Evolutionary conservation across 2,329 filamentous ascomycete species (phyloP), one percentile per base, ranked within the genome.

Genomic region (Gyromitra esculenta): DNA sequence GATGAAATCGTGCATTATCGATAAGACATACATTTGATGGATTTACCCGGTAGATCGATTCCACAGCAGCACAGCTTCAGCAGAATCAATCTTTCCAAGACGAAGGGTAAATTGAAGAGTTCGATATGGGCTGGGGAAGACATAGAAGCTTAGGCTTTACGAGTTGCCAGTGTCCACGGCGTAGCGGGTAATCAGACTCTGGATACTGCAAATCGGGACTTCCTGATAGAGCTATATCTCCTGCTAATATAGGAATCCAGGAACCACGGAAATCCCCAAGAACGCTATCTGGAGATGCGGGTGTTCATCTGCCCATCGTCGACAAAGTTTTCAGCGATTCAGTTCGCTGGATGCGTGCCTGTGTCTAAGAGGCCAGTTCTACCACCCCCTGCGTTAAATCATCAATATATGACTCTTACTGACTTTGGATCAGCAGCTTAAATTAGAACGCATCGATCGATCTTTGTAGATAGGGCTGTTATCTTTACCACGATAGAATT

Each of bases 1-100:
- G 54, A 57, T 31, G 50, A 54, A 54, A 54, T 25, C 18, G 25
- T 54, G 54, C 54, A 57, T 57, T 37, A 18, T 37, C 54, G 54
- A 37, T 37, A 39, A 35, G 54, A 39, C n/a, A 31, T 57, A n/a
- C 31, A 31, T 31, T 31, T 31, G 31, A 57, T 57, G 31, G 9
- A 57, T 57, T 57, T 57, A 57, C 37, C 54, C 54, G 54, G 54
- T 8, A 37, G 31, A 57, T 37, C 15, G 54, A 37, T n/a, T 37
- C 31, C 54, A 57, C 31, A 35, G 25, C 54, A 13, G 25, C 31
- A 37, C 13, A 39, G 31, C 50, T 54, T 25, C 50, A 54, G 18
- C 21, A 11, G 21, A 31, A 5, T 9, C 50, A 25, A 45, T 13
- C 13, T 15, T 45, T 45, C 43, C 15, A 11, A 15, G 15, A 31